phyloP scores from a whole-genome alignment of 2,329 filamentous ascomycete species.

The Beauveria medogensis region DNA sequence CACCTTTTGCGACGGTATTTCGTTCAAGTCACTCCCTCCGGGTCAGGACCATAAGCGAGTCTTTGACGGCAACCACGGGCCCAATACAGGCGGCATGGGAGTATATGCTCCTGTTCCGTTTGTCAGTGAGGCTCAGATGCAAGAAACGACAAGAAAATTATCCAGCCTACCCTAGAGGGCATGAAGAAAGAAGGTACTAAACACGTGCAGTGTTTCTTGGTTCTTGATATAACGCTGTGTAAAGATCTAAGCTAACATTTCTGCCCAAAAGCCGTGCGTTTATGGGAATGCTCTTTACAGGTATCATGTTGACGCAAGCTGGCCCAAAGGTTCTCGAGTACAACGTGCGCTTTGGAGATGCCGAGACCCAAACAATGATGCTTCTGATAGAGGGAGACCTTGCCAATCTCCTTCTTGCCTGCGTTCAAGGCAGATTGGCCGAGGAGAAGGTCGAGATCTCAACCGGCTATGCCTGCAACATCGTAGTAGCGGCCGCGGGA shows the following conservation, averaged over 20 bases:
- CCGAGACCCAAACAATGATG: constrained; percentile 76
- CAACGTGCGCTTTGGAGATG: constrained; percentile 83
- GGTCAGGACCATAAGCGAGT: constrained; percentile 69
- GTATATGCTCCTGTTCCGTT: constrained; percentile 61
- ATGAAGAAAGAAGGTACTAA: constrained; percentile 47
- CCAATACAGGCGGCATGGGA: constrained; percentile 70
- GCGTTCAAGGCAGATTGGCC: constrained; percentile 62
- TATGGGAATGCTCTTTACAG: constrained; percentile 67
- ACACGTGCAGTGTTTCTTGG: too few relatives aligned
- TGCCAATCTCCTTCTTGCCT: constrained; percentile 75
- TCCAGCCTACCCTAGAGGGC: constrained; percentile 56
- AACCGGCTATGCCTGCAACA: constrained; percentile 64
- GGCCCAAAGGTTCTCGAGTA: constrained; percentile 80
- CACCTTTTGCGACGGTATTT: constrained; percentile 59
- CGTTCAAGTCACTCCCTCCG: constrained; percentile 56
- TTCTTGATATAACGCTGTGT: too few relatives aligned
- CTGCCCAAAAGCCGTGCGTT: constrained; percentile 34
- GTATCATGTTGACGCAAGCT: constrained; percentile 71
- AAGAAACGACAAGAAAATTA: constrained; percentile 46
- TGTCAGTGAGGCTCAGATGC: constrained; percentile 41
- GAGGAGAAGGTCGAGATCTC: constrained; percentile 55
- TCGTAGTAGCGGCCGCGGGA: constrained; percentile 76
- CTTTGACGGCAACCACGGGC: constrained; percentile 58
- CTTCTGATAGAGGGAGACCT: constrained; percentile 75
- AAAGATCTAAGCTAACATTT: not conserved